A percentile compares a stretch with the other conserved stretches of the same genome.
Evolutionary conservation across 495 filamentous ascomycete genomes (phyloP).

Genomic region (Cercophora newfieldiana): DNA sequence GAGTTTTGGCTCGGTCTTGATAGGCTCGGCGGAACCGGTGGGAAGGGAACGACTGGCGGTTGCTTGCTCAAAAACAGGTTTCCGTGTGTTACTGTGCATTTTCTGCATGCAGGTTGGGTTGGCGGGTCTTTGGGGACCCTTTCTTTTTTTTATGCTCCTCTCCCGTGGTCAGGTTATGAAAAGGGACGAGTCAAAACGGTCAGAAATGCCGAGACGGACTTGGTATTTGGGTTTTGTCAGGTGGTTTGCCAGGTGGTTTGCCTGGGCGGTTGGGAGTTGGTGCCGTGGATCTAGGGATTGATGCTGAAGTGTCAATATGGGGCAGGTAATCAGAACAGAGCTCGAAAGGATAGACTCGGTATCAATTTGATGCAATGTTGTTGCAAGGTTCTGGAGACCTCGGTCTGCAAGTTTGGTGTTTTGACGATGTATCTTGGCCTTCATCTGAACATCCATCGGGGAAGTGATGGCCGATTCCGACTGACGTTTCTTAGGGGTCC

Average conservation of each 20-base stretch:
- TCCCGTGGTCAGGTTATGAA: conserved; percentile 8
- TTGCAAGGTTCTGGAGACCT: background rate
- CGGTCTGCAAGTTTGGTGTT: background rate
- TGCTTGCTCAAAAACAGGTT: conserved; percentile 34
- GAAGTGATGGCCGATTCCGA: conserved; percentile 4
- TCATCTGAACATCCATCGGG: background rate
- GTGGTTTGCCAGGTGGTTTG: background rate
- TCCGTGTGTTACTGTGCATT: conserved; percentile 34
- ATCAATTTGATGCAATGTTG: background rate
- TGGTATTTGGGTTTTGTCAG: background rate
- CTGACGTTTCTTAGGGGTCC: background rate
- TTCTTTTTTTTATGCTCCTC: conserved; percentile 4
- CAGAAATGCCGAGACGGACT: background rate
- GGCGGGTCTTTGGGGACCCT: conserved; percentile 22
- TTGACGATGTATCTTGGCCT: background rate
- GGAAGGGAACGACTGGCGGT: conserved; percentile 21
- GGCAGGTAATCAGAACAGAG: too few species aligned
- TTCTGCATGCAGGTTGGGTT: conserved; percentile 33
- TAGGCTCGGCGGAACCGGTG: conserved; percentile 27
- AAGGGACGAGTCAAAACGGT: background rate
- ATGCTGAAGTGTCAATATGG: too few species aligned
- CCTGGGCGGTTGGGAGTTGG: background rate
- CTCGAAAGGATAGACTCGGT: background rate
- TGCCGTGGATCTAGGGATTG: too few species aligned
- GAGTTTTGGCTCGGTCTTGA: conserved; percentile 11